Conservation (phyloP, 1,284 basidiomycete species). For the Sanghuangporus baumii region DNA sequence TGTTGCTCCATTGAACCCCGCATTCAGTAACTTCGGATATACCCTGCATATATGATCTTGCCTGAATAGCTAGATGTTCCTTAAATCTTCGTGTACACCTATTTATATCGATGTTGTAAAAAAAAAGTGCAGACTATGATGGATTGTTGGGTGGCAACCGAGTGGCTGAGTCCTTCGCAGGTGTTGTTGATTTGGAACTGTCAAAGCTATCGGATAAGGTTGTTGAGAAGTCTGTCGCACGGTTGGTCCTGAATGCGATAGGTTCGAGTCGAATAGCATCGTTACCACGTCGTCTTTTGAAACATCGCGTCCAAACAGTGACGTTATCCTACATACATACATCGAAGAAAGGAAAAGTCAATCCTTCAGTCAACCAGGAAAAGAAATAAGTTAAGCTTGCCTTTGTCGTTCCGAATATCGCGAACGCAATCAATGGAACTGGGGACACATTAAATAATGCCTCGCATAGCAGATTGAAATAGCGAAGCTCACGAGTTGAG, state of each 20-base stretch:
- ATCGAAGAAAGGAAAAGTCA: not conserved
- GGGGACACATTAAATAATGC: not conserved
- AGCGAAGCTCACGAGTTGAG: conserved; percentile 9
- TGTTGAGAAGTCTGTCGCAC: not conserved
- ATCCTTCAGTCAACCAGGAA: not conserved
- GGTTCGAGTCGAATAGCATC: not conserved
- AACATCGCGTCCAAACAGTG: not conserved
- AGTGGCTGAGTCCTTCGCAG: not conserved
- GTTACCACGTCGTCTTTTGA: not conserved
- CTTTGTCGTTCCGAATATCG: conserved; percentile 13
- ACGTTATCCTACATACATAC: not conserved
- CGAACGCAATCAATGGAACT: conserved; percentile 14
- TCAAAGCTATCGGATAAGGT: not conserved
- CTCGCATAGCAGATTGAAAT: not conserved
- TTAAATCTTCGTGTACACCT: no score
- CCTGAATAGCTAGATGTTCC: no score
- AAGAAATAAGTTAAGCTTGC: not conserved
- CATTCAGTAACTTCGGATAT: not conserved
- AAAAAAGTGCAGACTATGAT: not conserved
- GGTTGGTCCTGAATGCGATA: not conserved
- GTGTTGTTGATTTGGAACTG: not conserved
- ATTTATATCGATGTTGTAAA: no score
- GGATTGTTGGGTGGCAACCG: not conserved
- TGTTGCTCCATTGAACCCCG: not conserved
- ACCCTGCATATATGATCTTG: not conserved